Evolutionary conservation across 768 basidiomycete genomes (phyloP), one percentile per base, ranked within the genome.

Genomic region (Pulveroboletus ravenelii): DNA sequence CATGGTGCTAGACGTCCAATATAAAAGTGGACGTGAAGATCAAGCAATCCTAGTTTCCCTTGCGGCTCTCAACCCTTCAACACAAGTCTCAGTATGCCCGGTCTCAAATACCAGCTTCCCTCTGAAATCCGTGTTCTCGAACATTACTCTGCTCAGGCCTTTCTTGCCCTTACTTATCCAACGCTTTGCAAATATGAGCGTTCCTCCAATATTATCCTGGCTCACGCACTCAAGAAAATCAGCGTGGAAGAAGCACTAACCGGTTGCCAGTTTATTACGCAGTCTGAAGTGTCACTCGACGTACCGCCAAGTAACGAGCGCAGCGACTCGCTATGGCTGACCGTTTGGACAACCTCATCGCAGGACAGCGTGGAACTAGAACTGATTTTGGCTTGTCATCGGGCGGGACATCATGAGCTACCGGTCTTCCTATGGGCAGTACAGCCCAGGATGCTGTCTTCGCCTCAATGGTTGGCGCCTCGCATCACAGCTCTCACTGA

Each of bases 381-480:
- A 23, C 53, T 79, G 37, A 69, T 77, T 35, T 47, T 82, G 39
- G 70, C 79, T 12, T 82, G 79, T 56, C 71, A 75, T 43, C 64
- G 64, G 41, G 74, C 70, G 50, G 69, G 67, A 17, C 54, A 73
- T 39, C 75, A 80, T 43, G 67, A 75, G 41, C 71, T 79, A 47
- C 81, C 80, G 27, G 65, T 80, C 48, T 82, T 81, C 61, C 54
- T 82, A 35, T 80, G 77, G 74, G 66, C 72, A 15, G 65, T 72
- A 8, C 66, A 63, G 18, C 60, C 50, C 40, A 52, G 60, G 14
- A 56, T 60, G 50, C 48, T 59, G 2, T 49, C 71, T 14, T 66
- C 50, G 13, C 29, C 45, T n/a, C 63, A 47, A 27, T 63, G 63
- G 64, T 59, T 76, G 29, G 45, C 38, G 6, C 67, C 66, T 39